Evolutionary conservation across 179 eudicot genomes (phyloP), one percentile per base, ranked within the genome.

Genomic region (Spinacia oleracea): DNA sequence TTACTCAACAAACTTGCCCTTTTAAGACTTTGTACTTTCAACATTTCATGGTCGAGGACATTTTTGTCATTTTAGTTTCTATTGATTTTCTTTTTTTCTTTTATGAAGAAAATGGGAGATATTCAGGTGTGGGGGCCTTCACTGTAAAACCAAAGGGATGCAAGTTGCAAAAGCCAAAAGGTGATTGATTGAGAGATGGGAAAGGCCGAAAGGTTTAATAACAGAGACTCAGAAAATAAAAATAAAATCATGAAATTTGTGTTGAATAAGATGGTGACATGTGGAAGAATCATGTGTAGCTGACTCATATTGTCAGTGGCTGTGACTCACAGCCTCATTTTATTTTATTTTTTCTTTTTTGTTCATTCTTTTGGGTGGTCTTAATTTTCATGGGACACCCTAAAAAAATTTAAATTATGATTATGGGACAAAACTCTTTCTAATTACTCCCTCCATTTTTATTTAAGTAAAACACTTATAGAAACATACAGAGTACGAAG

Each of bases 241-340:
- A 10, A 45, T 9, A 11, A 45, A 68, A 69, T 69, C 56, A 70
- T 70, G 42, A 40, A 63, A 70, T 71, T 74, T 73, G 9, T 38
- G 45, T 18, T 51, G 46, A 18, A 3, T 29, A 27, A 62, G 66
- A 76, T 18, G 60, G 69, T 9, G 32, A 27, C 80, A 80, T 58
- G 79, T 80, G 82, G 70, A 56, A 66, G 48, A 56, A 38, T 80
- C 32, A 67, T 67, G 74, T 56, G 79, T 74, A 69, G 75, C 79
- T 80, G 82, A 80, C 75, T 80, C 82, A 80, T 43, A 1, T 0
- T 75, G 78, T 74, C 78, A 75, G 74, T 70, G 40, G 16, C 40
- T 45, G 73, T 64, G 11, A 60, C 21, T 64, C 71, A 46, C 77
- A 25, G 53, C 77, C 40, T 51, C 1, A 23, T 60, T 50, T 34